Evolutionary conservation across 345 rosid genomes (phyloP), one percentile per base, ranked within the genome.

Genomic region (Eutrema yunnanense): DNA sequence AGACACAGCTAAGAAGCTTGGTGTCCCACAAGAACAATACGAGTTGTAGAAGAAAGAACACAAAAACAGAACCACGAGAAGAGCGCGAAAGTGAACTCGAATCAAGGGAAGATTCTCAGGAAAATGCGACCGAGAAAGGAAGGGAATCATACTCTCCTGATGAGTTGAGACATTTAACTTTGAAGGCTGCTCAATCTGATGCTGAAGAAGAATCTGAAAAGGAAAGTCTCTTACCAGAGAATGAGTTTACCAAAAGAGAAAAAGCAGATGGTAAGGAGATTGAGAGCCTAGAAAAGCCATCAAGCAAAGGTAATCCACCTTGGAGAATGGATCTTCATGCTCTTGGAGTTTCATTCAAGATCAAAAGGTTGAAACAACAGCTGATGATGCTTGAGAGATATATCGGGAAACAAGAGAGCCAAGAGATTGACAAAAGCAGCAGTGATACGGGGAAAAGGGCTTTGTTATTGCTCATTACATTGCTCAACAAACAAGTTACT

Each of bases 261-360:
- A 63, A 65, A 73, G 60, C 64, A 9, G 34, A 36, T 6, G 56
- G 71, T 52, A 85, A 78, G 63, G 85, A 72, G 65, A 79, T 69
- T 44, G 51, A 40, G 29, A 76, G 80, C 76, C 73, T 72, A 1
- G 49, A 14, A 43, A 81, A 49, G 60, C 52, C 65, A 47, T 63
- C 65, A 52, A 40, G 62, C 63, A 73, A 47, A 32, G 69, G 81
- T 67, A 85, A 69, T 67, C 76, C 78, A 51, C 71, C 83, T 14
- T 86, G 89, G 97, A 88, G 87, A 80, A 88, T 88, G 89, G 96
- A 95, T 79, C 85, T 92, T 73, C 93, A 86, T 58, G 97, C 97
- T 65, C 99, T 95, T 14, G 99, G 92, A 70, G 87, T 90, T 73
- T 89, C 96, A 67, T 92, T 81, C 85, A 95, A 95, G 90, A 85